Conservation (phyloP, 2,329 filamentous ascomycete species). For the Fusarium transvaalense region DNA sequence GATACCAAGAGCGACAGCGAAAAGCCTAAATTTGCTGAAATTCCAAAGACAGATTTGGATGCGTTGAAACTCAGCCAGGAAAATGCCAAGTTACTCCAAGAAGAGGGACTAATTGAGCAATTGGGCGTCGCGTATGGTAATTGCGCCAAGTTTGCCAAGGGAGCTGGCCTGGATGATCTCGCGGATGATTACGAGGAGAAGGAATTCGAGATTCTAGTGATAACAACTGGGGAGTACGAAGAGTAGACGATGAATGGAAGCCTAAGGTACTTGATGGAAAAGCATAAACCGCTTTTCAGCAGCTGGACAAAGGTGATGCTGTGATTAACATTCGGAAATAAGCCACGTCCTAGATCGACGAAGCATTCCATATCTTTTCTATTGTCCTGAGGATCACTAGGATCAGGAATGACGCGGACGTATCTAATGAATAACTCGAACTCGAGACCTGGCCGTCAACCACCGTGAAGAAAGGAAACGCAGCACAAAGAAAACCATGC, state of each 20-base stretch:
- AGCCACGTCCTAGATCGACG: too few relatives aligned
- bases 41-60: conserved; percentile 12
- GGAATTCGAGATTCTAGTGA: conserved; percentile 15
- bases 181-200: conserved; percentile 12
- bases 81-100: not conserved
- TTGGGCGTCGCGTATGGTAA: conserved; percentile 17
- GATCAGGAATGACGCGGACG: too few relatives aligned
- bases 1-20: not conserved
- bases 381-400: too few relatives aligned
- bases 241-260: not conserved
- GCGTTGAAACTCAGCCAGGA: conserved; percentile 10
- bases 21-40: conserved; percentile 3
- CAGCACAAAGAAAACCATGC: too few relatives aligned
- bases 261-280: too few relatives aligned
- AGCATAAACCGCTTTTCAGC: too few relatives aligned
- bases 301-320: too few relatives aligned
- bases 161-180: not conserved
- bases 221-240: conserved; percentile 18
- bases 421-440: too few relatives aligned
- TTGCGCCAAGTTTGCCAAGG: conserved; percentile 19
- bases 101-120: conserved; percentile 13
- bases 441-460: too few relatives aligned
- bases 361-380: too few relatives aligned
- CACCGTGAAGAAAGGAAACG: too few relatives aligned
- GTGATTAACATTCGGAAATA: too few relatives aligned